A percentile compares a stretch with the other conserved stretches of the same genome.
phyloP scores from a whole-genome alignment of 495 filamentous ascomycete genomes.

The Amorphotheca resinae region DNA sequence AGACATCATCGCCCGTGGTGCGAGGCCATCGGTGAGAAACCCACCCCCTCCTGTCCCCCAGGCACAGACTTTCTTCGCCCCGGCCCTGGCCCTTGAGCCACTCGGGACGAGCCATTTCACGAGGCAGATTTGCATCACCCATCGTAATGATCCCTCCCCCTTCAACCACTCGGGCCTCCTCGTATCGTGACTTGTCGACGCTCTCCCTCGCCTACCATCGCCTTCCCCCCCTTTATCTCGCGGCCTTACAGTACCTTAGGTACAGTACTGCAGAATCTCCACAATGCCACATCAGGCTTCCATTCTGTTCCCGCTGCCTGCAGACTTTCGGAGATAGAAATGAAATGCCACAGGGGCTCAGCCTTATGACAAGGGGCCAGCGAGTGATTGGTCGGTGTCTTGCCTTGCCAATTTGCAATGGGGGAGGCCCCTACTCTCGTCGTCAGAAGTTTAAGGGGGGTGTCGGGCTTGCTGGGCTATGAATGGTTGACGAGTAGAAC shows the following conservation, averaged over 20 bases:
- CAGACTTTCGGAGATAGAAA: neutral
- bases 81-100: no score
- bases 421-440: neutral
- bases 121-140: no score
- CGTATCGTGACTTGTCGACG: neutral
- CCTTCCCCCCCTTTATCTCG: neutral
- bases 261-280: neutral
- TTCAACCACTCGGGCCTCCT: no score
- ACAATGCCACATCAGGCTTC: neutral
- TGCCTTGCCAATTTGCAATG: neutral
- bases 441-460: neutral
- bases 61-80: no score
- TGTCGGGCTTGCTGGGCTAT: neutral
- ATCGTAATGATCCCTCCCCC: no score
- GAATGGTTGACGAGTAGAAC: neutral
- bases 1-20: no score
- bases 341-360: neutral
- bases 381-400: neutral
- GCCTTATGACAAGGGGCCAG: neutral
- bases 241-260: constrained; percentile 1
- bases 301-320: neutral
- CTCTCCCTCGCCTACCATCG: neutral
- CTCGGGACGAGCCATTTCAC: constrained; percentile 8
- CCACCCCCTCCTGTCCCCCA: no score
- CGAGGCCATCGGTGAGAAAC: no score